Base-by-base conservation (phyloP, 2,329 filamentous ascomycete genomes). In the Cercospora janseana region DNA sequence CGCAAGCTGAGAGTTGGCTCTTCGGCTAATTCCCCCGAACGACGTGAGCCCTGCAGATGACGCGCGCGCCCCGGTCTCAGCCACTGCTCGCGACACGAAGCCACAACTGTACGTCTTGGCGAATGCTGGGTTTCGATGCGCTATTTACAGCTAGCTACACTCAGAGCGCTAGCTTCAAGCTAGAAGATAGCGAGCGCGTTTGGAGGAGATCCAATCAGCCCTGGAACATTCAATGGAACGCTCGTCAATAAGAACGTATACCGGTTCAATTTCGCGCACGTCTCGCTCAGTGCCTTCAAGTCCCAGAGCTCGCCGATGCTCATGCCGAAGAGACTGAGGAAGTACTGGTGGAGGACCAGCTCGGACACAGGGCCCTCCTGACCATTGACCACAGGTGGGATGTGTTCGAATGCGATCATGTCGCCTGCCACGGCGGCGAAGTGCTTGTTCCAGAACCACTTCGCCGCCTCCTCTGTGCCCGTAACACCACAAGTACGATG, bases 381-480 rank as follows among this genome's bases (percentile, higher is more conserved):
- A 2, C 64, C 65, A 24, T 61, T 54, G 24, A 56, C 44, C 23
- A 53, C 43, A 4, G 67, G 65, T 1, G 70, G 69, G 34, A 66
- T 64, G 7, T 61, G 59, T 58, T 82, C 80, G 54, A 79, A 77
- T 4, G 70, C 72, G 7, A 79, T 75, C 41, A 74, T 72, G 51
- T 84, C 80, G 2, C 79, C 78, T 0, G 75, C 80, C 0, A 82
- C 73, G 1, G 80, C 80, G 0, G 78, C 68, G 56, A 83, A 81
- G 10, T 71, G 67, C 42, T 75, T 71, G 46, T 81, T 75, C 79
- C 79, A 83, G 13, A 82, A 67, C 79, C 80, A 83, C 28, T 72
- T 70, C 10, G 80, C 69, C 5, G 73, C 75, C 4, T 70, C 71
- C 12, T 74, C 68, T 2, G 72, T 73, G 0, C 75, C 74, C 42